Evolutionary conservation across 1,284 basidiomycete genomes (phyloP), one percentile per base, ranked within the genome.

Genomic region (Ustilago lituana): DNA sequence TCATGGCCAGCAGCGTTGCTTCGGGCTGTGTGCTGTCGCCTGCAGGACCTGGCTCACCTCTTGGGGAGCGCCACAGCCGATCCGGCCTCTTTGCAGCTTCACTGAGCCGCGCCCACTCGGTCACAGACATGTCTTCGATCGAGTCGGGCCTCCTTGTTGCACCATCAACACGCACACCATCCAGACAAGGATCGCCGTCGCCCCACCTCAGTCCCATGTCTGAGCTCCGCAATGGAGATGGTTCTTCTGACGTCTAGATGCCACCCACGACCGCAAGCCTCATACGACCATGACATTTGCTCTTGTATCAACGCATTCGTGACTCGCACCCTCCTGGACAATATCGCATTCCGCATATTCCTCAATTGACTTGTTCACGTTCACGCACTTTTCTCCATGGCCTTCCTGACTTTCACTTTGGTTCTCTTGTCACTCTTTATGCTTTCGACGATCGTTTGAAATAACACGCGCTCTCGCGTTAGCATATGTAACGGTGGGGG

Each of bases 111-210:
- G 61, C 50, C 4, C 60, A 70, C 26, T 70, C 67, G 52, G 26
- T 61, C 5, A 44, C 56, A 10, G 67, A 70, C 50, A 48, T 70
- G 49, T 27, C 49, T 3, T 29, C 49, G 4, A 51, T 61, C 23
- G 67, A 70, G 9, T 54, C 57, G 20, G 37, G 54, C 9, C 31
- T 57, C 17, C 50, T 70, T 20, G 41, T 24, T 3, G 54, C 67
- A 29, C 61, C 56, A 7, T 41, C 48, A 4, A 40, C 47, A 22
- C 52, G 67, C 10, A 54, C 54, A 4, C 67, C 67, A 2, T 65
- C 67, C 6, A 36, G 67, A 26, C 61, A 64, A 26, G 61, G 61
- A 23, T 70, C 61, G n/a, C 67, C 67, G 19, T 53, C 57, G 15
- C 46, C 57, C 4, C 49, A 61, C 15, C 41, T 70, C 24, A 41